Evolutionary conservation across 164 flowering plant species (phyloP), one percentile per base, ranked within the genome.

Genomic region (Berberis vulgaris): DNA sequence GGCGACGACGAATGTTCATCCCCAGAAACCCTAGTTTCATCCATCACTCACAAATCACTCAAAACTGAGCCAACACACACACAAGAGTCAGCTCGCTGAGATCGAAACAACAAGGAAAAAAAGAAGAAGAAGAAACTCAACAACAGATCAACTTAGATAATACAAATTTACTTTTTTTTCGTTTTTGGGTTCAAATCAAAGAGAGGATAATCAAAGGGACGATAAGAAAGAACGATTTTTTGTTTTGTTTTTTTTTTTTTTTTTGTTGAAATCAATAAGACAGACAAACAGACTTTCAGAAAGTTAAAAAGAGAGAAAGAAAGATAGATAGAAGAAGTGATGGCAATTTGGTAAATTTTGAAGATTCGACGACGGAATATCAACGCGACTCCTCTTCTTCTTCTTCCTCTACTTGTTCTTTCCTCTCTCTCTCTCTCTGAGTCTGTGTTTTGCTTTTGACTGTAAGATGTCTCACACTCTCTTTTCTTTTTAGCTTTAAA

Each of bases 21-120:
- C 38, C 54, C 71, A 42, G 57, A 57, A 68, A 54, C 71, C 71
- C 66, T 68, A 59, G 49, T 55, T 59, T 59, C 68, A n/a, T 65
- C 69, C 71, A 71, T 55, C 26, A n/a, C 45, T 57, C 43, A 52
- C 54, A 12, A 10, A 52, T 4, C 6, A 65, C 61, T 49, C 49
- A 65, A 60, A 38, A 41, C 62, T 53, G 43, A 56, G 39, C 40
- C 62, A 13, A 66, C 58, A 68, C 44, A 52, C 5, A 42, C 61
- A 56, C 50, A 41, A 49, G 40, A 60, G 54, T 7, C 39, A 43
- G 26, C 26, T 26, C 26, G 26, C 26, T 26, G 26, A 26, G 26
- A 26, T 26, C 26, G 26, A 26, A 26, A 26, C 26, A 26, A 26
- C 26, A 26, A 26, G 26, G 26, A 26, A 26, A 26, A 26, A 26